Percentiles rank a stretch among this genome's conserved stretches.
phyloP scores from a whole-genome alignment of 805 yeast genomes.

The Wickerhamiella cacticola region DNA sequence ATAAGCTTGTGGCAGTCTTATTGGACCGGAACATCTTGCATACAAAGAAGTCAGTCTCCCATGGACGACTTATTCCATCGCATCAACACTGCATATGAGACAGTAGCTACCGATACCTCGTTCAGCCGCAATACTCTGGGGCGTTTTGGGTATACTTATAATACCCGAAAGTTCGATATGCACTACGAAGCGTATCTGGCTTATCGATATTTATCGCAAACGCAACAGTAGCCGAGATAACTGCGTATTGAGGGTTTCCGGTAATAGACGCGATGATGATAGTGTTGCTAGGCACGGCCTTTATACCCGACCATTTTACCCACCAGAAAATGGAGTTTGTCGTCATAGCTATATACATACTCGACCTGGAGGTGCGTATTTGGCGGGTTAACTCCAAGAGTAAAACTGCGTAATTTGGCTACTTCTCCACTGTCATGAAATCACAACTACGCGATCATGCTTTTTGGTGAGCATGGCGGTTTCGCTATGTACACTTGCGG shows the following conservation, averaged over 20 bases:
- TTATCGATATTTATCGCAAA: conserved; percentile 99
- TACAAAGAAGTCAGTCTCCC: too few relatives aligned
- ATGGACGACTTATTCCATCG: too few relatives aligned
- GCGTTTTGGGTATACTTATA: too few relatives aligned
- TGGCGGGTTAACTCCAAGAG: conserved; percentile 80
- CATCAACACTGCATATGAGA: too few relatives aligned
- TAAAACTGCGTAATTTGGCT: conserved; percentile 45
- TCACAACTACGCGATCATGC: too few relatives aligned
- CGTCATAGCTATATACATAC: conserved; percentile 35
- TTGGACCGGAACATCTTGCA: too few relatives aligned
- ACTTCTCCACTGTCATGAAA: too few relatives aligned
- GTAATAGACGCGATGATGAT: conserved; percentile 71
- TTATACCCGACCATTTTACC: conserved; percentile 20
- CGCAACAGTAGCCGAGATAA: conserved; percentile 93
- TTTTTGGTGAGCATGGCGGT: too few relatives aligned
- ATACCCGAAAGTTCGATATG: conserved; percentile 82
- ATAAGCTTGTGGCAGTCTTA: too few relatives aligned
- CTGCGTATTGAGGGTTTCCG: conserved; percentile 40
- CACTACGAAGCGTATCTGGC: conserved; percentile 87
- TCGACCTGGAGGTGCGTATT: conserved; percentile 71
- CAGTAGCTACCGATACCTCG: too few relatives aligned
- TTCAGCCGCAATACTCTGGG: too few relatives aligned
- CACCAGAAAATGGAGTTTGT: conserved; percentile 18
- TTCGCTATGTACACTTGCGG: too few relatives aligned
- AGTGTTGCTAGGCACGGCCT: neutral